Conservation (phyloP, 2,329 filamentous ascomycete species). For the Trichoderma simmonsii region DNA sequence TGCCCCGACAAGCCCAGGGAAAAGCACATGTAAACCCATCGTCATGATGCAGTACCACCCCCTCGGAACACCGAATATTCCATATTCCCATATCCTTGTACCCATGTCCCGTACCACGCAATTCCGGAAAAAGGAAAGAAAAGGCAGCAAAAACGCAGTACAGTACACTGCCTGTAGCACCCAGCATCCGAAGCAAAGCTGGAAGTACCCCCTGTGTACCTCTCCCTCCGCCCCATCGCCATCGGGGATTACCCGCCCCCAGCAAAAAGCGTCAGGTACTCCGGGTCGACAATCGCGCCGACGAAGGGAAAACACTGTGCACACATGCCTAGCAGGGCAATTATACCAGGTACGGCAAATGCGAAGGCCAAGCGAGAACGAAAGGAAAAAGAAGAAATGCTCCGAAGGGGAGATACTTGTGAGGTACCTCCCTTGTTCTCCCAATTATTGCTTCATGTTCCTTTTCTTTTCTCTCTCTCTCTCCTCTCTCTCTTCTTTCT, state of each 20-base stretch:
- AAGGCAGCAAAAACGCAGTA: neutral
- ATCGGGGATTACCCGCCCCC: neutral
- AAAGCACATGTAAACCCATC: neutral
- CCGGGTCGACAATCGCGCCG: slow-evolving; percentile 12
- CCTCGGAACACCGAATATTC: neutral
- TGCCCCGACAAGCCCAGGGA: neutral
- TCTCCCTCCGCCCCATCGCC: neutral
- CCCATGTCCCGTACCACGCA: neutral
- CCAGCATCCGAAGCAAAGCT: no score
- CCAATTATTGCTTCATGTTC: neutral
- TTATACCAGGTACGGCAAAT: no score
- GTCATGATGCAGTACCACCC: neutral
- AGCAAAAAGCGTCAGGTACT: neutral
- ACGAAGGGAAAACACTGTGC: neutral
- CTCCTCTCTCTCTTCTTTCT: neutral
- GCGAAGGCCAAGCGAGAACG: no score
- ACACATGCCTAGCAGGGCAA: no score
- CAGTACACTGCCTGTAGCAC: neutral
- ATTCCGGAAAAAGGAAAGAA: neutral
- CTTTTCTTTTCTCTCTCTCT: neutral
- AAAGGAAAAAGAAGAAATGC: neutral
- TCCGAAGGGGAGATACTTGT: neutral
- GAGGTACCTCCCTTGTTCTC: neutral
- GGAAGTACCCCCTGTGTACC: neutral
- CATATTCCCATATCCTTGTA: neutral